These are phyloP conservation scores for Venturia aucupariae DNA, from an alignment of 2,329 filamentous ascomycete genomes.

Conservation along the genomic window DNA sequence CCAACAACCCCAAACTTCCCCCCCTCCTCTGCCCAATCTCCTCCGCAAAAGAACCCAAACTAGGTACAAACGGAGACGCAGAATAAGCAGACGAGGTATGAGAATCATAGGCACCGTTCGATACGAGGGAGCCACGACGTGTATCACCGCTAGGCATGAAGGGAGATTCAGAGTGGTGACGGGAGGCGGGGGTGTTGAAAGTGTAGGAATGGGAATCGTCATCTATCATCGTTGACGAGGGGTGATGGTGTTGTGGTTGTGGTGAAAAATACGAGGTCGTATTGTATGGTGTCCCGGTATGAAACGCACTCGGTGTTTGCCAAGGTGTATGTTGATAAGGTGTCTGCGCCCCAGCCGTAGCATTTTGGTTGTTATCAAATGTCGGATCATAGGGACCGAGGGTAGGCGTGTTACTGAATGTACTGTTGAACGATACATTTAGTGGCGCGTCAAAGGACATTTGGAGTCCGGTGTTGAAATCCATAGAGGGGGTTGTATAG, in stretches of 20 bases:
- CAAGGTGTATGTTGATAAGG: background rate
- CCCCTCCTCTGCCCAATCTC: background rate
- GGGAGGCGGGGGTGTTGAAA: background rate
- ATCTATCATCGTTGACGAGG: background rate
- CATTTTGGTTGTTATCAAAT: background rate
- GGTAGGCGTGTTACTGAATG: background rate
- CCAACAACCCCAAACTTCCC: background rate
- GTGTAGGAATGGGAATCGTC: background rate
- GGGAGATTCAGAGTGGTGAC: background rate
- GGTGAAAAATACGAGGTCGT: background rate
- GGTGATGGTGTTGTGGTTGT: background rate
- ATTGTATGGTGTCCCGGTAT: background rate
- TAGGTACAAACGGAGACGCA: background rate
- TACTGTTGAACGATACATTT: background rate
- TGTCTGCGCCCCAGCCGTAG: background rate
- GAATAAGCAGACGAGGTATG: background rate
- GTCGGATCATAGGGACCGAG: background rate
- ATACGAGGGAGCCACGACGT: background rate
- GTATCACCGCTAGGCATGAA: background rate
- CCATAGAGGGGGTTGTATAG: background rate
- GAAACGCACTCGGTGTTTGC: background rate
- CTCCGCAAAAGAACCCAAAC: background rate
- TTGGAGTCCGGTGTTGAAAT: background rate
- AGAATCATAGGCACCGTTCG: background rate
- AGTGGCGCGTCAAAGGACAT: conserved; percentile 3